Evolutionary conservation across 1,284 basidiomycete genomes (phyloP), one percentile per base, ranked within the genome.

Genomic region (Trametes sp.): DNA sequence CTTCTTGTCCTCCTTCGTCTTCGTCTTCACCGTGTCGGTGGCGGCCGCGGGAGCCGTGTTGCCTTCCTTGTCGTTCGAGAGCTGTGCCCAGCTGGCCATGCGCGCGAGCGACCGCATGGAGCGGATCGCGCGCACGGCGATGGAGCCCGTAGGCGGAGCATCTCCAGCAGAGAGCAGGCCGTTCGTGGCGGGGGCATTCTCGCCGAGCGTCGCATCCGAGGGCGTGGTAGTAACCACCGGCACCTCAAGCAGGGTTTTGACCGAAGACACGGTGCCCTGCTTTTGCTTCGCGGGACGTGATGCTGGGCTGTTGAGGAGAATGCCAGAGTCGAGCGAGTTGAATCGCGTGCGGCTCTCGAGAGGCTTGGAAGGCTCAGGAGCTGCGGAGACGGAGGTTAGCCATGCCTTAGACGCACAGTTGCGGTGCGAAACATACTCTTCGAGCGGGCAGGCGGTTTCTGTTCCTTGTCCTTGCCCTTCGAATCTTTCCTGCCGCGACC

Each of bases 61-160:
- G 21, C 73, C 72, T 56, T 77, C 76, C 58, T 80, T 80, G 68
- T 74, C 77, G 72, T 78, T 66, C 2, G 67, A 82, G 52, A 86
- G 76, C 69, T 88, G 87, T 11, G 84, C 84, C 89, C 90, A 91
- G 69, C 87, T 87, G 1, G 87, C 84, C 55, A 93, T 86, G 46
- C 86, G 78, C 4, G 92, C 90, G 54, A 93, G 76, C 2, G 87
- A 89, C 35, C 87, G 80, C 69, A 93, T 86, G 21, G 87, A 88
- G 45, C 87, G 82, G 78, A 93, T 93, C 2, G 92, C 91, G 16
- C 91, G 85, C 14, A 93, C 61, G 0, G 91, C 92, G 55, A 93
- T 89, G 0, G 89, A 92, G 35, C 83, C 85, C 24, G 79, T 63
- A n/a, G 69, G 60, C 8, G 63, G 64, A 4, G 60, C 61, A 16